Base-by-base conservation (phyloP, 148 eudicot genomes). In the Fallopia convolvulus region DNA sequence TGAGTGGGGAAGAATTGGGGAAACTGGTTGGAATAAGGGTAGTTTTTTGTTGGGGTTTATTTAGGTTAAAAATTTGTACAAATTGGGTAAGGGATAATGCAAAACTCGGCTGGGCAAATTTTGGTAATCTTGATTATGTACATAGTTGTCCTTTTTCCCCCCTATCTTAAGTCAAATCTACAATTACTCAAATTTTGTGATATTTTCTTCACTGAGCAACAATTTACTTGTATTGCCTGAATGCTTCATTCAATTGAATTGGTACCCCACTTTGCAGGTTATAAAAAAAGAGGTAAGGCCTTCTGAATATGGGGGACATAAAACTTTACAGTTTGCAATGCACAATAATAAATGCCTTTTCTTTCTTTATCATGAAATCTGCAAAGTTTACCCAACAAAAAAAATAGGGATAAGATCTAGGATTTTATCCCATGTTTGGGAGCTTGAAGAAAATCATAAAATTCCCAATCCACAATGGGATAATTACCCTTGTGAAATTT, bases 71-170 rank as follows among this genome's bases (percentile, higher is more conserved):
- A 13, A 11, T 65, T 12, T 65, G 70, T 65, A 65, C 40, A 65
- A 65, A 65, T 21, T 65, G 70, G 39, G 36, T 3, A 65, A 30
- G 39, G 70, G 70, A 32, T 6, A 65, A 21, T 58, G 65, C 2
- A 23, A 3, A 23, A 17, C n/a, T 50, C 56, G 17, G 32, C 26
- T 58, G 65, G 65, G 23, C 65, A 58, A 65, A 65, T 65, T 65
- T 65, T 65, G 70, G 70, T 65, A 36, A 65, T 65, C 70, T 65
- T 30, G 40, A 32, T 65, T 11, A 30, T 65, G 70, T 65, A 65
- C 17, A 65, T 65, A 32, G 12, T 65, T 65, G 40, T 65, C 70
- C 39, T 26, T 58, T 65, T 65, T 65, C 21, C 32, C 32, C 32
- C 30, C 40, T 12, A 30, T 14, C 41, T 14, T 32, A 32, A 14